phyloP scores from a whole-genome alignment of 2,329 filamentous ascomycete species.

The Epichloe uncinata region DNA sequence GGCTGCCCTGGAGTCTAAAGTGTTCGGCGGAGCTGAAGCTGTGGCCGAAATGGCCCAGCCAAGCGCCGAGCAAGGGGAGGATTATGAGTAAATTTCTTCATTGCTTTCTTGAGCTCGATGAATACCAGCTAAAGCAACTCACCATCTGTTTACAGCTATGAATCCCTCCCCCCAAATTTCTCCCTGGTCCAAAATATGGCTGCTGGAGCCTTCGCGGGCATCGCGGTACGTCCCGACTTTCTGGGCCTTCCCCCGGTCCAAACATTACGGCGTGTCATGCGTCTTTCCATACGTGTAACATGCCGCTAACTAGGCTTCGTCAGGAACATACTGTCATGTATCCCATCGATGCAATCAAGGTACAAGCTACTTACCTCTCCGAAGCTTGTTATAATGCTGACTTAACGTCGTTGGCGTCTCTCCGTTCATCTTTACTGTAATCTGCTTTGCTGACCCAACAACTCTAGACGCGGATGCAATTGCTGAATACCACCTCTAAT shows the following conservation, averaged over 20 bases:
- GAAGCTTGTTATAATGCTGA: neutral
- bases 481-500: conserved; percentile 69
- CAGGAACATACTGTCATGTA: conserved; percentile 99
- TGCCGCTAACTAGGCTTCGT: conserved; percentile 8
- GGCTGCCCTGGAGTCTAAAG: conserved; percentile 46
- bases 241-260: neutral
- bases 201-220: conserved; percentile 91
- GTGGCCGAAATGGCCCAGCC: conserved; percentile 59
- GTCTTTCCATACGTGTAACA: neutral
- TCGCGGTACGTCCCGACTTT: conserved; percentile 53
- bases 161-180: conserved; percentile 88
- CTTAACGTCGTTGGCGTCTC: neutral
- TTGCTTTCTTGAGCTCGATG: neutral
- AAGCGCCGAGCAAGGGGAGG: conserved; percentile 48
- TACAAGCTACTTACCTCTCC: conserved; percentile 24
- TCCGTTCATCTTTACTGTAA: neutral
- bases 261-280: neutral
- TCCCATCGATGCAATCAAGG: conserved; percentile 95
- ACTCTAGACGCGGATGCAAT: conserved; percentile 87
- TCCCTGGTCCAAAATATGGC: conserved; percentile 89
- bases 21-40: conserved; percentile 51
- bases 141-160: conserved; percentile 50
- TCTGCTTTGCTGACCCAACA: conserved; percentile 8
- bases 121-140: neutral
- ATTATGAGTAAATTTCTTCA: conserved; percentile 44